Percentiles rank a stretch among this genome's conserved stretches.
Evolutionary conservation across 75 land plant species (phyloP).

Genomic region (Cryptomeria japonica): DNA sequence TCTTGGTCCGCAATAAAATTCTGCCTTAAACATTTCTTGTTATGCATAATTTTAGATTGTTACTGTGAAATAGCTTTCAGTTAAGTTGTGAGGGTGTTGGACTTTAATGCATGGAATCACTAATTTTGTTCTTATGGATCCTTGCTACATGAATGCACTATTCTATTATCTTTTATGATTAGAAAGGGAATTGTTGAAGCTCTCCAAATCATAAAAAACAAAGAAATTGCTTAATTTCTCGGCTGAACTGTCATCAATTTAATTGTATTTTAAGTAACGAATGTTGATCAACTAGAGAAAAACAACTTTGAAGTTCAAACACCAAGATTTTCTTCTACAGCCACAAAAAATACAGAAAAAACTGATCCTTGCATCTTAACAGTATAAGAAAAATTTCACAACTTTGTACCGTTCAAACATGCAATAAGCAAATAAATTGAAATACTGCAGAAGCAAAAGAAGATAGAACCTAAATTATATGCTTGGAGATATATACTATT

Average conservation of each 20-base stretch:
- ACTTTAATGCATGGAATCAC: neutral
- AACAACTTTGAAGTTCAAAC: neutral
- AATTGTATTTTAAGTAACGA: neutral
- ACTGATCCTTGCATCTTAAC: neutral
- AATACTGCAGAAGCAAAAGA: neutral
- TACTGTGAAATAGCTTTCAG: neutral
- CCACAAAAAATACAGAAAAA: neutral
- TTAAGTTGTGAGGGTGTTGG: neutral
- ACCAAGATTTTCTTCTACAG: neutral
- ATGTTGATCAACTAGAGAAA: neutral
- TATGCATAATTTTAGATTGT: neutral
- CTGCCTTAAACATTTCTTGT: neutral
- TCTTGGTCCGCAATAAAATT: neutral
- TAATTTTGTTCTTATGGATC: neutral
- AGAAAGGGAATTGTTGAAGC: neutral
- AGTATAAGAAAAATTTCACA: neutral
- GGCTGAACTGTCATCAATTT: neutral
- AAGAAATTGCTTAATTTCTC: neutral
- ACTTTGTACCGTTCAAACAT: neutral
- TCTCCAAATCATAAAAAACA: neutral
- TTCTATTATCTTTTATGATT: neutral
- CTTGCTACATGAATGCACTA: neutral
- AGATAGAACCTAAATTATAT: neutral
- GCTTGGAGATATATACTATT: neutral
- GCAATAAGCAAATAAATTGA: neutral